Conservation (phyloP, 176 grass and related monocot genomes). For the Oryza punctata region DNA sequence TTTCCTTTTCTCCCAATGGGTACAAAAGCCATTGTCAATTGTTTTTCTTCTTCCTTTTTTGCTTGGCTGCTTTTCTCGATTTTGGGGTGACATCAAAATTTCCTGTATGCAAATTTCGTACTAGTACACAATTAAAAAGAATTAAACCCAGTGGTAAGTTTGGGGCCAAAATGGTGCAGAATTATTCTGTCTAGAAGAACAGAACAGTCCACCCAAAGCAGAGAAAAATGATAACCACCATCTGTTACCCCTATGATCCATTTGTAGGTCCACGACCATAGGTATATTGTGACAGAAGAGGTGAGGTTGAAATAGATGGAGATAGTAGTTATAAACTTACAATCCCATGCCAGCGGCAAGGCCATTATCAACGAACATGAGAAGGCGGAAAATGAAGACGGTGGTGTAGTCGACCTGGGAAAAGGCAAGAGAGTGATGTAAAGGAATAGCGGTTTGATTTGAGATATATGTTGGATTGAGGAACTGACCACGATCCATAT, state of each 20-base stretch:
- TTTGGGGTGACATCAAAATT: not conserved
- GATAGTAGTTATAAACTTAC: slow-evolving; percentile 40
- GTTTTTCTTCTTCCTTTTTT: not conserved
- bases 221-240: not conserved
- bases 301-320: not conserved
- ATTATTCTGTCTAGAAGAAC: not conserved
- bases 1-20: no score
- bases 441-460: not conserved
- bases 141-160: not conserved
- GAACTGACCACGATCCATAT: slow-evolving; percentile 93
- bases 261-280: not conserved
- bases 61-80: not conserved
- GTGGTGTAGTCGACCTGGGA: slow-evolving; percentile 86
- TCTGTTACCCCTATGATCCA: not conserved
- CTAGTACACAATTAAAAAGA: not conserved
- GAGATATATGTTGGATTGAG: not conserved
- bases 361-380: slow-evolving; percentile 94
- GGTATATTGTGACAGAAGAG: not conserved
- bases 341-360: slow-evolving; percentile 94
- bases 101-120: not conserved
- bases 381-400: slow-evolving; percentile 91
- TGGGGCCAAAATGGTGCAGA: not conserved
- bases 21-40: no score
- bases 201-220: not conserved
- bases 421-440: no score